phyloP scores from a whole-genome alignment of 2,329 filamentous ascomycete genomes.

The Neofusicoccum umdonicola region DNA sequence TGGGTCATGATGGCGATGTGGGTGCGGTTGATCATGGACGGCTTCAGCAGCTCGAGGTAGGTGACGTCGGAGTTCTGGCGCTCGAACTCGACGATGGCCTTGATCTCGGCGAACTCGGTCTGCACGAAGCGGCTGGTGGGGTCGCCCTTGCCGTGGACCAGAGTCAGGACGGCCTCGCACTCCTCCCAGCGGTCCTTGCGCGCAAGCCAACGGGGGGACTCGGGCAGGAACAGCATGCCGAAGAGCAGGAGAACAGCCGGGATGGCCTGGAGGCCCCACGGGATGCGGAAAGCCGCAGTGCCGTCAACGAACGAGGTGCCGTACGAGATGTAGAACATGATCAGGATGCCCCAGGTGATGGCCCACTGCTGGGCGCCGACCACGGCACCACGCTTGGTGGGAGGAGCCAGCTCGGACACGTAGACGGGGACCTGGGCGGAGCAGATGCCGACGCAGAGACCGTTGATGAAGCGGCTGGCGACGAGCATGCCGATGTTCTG shows the following conservation, averaged over 20 bases:
- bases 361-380: conserved; percentile 73
- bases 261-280: conserved; percentile 39
- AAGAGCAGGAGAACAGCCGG: conserved; percentile 41
- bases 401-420: conserved; percentile 63
- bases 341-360: conserved; percentile 68
- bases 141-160: conserved; percentile 57
- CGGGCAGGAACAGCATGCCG: conserved; percentile 50
- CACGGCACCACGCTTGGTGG: conserved; percentile 59
- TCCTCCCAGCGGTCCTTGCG: conserved; percentile 47
- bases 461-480: conserved; percentile 66
- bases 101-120: conserved; percentile 70
- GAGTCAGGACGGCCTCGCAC: conserved; percentile 39
- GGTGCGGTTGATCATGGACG: conserved; percentile 71
- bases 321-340: conserved; percentile 60
- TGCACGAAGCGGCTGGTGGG: conserved; percentile 62
- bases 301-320: conserved; percentile 36
- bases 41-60: conserved; percentile 70
- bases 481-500: conserved; percentile 70
- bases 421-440: conserved; percentile 69
- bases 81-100: conserved; percentile 72
- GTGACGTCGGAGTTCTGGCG: conserved; percentile 65
- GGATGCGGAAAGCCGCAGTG: conserved; percentile 34
- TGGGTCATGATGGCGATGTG: conserved; percentile 70
- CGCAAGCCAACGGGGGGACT: conserved; percentile 47
- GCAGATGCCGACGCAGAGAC: conserved; percentile 71